These are phyloP conservation scores for Senna tora DNA, from an alignment of 306 rosid genomes.

Conservation along the genomic window DNA sequence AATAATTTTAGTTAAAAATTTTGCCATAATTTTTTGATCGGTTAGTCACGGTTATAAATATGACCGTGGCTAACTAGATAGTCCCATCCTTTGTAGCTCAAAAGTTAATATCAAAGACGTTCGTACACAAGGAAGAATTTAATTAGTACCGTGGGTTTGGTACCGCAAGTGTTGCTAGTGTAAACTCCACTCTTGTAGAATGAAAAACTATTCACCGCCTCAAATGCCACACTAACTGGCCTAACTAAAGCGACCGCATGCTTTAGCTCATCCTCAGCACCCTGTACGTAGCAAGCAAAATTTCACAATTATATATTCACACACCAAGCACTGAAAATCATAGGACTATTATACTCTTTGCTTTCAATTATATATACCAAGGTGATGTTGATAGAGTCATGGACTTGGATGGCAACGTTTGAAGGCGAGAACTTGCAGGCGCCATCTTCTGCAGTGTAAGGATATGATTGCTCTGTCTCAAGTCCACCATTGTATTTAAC, in stretches of 20 bases:
- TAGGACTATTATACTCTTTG: slow-evolving; percentile 7
- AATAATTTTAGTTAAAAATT: too few relatives aligned
- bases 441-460: slow-evolving; percentile 64
- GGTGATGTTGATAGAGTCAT: slow-evolving; percentile 77
- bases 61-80: too few relatives aligned
- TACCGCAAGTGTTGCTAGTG: slow-evolving; percentile 77
- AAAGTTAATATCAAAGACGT: too few relatives aligned
- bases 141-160: slow-evolving; percentile 62
- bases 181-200: slow-evolving; percentile 77
- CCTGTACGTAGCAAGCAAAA: slow-evolving; percentile 54
- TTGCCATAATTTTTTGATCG: too few relatives aligned
- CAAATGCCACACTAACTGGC: slow-evolving; percentile 93
- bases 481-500: slow-evolving; percentile 91
- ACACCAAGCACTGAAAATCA: slow-evolving; percentile 1
- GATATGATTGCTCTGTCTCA: slow-evolving; percentile 83
- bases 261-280: slow-evolving; percentile 89
- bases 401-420: slow-evolving; percentile 71
- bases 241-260: slow-evolving; percentile 84
- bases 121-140: slow-evolving; percentile 36
- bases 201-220: slow-evolving; percentile 60
- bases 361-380: slow-evolving; percentile 48
- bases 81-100: too few relatives aligned
- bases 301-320: slow-evolving; percentile 13
- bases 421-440: slow-evolving; percentile 63
- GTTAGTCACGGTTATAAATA: too few relatives aligned